Evolutionary conservation across 345 rosid genomes (phyloP), one percentile per base, ranked within the genome.

Genomic region (Dimocarpus longan): DNA sequence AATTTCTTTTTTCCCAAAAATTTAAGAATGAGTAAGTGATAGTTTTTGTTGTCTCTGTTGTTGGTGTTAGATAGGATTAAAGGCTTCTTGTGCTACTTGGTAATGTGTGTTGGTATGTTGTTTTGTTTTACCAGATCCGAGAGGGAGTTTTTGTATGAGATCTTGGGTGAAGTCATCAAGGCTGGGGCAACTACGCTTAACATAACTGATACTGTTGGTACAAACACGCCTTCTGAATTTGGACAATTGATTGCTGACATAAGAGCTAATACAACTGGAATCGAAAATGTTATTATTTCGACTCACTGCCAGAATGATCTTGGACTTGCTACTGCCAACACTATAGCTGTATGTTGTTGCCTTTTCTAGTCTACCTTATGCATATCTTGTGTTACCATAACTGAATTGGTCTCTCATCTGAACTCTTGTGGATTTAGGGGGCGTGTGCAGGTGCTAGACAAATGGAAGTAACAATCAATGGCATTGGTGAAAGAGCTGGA

Each of bases 261-360:
- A 71, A 96, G 90, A 76, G 93, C 93, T 13, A 94, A 96, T 77
- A 96, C 98, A 10, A 91, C 90, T 22, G 99, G 99, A 75, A 91
- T 96, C 48, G 90, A 91, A 69, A 93, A 94, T 79, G 98, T 91
- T 74, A 46, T 96, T 66, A 91, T 96, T 80, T 96, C 99, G 28
- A 93, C 99, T 2, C 99, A 94, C 80, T 96, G 99, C 76, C 99
- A 96, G 83, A 93, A 96, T 83, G 99, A 94, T 94, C 99, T 96
- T 87, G 99, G 99, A 70, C 99, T 96, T 88, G 90, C 99, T 68
- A 92, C 99, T 32, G 98, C 99, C 86, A 96, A 96, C 83, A 90
- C 98, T 59, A 81, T 96, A 85, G 87, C 95, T 72, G 99, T 96
- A 90, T 82, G 87, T 28, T 39, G 39, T 72, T 76, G 60, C 19